These are phyloP conservation scores for Erythrobasidium hasegawianum DNA, from an alignment of 1,284 basidiomycete genomes.

Conservation along the genomic window DNA sequence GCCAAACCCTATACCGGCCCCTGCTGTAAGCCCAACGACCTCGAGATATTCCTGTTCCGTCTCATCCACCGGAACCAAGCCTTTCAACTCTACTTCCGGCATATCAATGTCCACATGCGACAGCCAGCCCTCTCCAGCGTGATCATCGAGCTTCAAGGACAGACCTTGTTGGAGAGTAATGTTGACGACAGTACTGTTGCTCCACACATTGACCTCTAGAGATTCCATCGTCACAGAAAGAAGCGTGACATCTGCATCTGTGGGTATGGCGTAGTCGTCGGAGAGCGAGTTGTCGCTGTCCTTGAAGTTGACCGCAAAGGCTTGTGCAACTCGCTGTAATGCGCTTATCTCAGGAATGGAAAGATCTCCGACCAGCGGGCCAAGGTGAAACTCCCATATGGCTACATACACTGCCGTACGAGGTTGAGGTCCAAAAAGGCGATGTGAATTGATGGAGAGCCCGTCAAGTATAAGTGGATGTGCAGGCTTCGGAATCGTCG, in stretches of 20 bases:
- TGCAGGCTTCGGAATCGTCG: background rate
- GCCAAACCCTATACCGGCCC: constrained; percentile 66
- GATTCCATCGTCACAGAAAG: constrained; percentile 60
- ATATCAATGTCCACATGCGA: constrained; percentile 51
- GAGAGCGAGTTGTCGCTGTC: constrained; percentile 78
- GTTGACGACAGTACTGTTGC: constrained; percentile 56
- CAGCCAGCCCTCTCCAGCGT: constrained; percentile 59
- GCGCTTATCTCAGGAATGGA: constrained; percentile 59
- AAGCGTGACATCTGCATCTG: constrained; percentile 77
- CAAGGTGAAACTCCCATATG: constrained; percentile 76
- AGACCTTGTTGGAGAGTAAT: constrained; percentile 62
- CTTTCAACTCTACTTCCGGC: constrained; percentile 53
- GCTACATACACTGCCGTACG: constrained; percentile 80
- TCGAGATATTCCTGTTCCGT: constrained; percentile 62
- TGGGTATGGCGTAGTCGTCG: constrained; percentile 59
- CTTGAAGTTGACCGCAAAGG: constrained; percentile 65
- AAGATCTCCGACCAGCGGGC: constrained; percentile 59
- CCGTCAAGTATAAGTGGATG: constrained; percentile 49
- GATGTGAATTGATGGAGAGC: constrained; percentile 71
- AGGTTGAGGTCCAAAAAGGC: constrained; percentile 81
- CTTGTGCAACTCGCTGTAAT: constrained; percentile 57
- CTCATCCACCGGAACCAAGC: constrained; percentile 32
- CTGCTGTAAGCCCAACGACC: constrained; percentile 58
- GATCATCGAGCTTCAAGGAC: constrained; percentile 65
- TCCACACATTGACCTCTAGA: constrained; percentile 55